Evolutionary conservation across 2,329 filamentous ascomycete genomes (phyloP).

Genomic region (Ophiostoma ulmi): DNA sequence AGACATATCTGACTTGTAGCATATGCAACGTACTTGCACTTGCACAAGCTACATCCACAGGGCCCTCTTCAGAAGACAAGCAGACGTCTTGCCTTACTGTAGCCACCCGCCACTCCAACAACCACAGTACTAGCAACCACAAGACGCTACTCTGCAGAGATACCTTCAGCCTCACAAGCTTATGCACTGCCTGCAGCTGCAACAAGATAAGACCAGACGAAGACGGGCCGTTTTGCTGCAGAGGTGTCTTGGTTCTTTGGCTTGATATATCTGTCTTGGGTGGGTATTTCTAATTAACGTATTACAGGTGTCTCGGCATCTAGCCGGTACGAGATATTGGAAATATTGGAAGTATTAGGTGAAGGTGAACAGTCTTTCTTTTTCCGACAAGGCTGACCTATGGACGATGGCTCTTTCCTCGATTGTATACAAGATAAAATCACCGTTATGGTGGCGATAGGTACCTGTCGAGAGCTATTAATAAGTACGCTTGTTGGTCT

Average conservation of each 20-base stretch:
- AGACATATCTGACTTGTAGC: no score
- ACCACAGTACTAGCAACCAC: neutral
- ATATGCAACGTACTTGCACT: no score
- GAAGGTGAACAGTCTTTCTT: no score
- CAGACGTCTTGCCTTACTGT: neutral
- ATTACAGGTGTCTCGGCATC: neutral
- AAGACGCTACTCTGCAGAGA: neutral
- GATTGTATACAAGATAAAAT: neutral
- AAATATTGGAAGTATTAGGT: no score
- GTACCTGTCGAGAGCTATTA: neutral
- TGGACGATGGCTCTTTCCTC: neutral
- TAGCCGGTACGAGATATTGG: neutral
- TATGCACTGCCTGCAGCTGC: neutral
- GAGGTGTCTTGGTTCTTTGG: neutral
- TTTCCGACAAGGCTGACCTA: neutral
- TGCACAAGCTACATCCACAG: no score
- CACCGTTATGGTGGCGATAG: no score
- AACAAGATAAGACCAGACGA: neutral
- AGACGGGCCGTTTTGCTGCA: neutral
- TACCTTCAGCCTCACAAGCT: slow-evolving; percentile 7
- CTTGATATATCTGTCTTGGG: neutral
- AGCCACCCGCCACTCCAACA: neutral
- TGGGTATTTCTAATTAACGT: neutral
- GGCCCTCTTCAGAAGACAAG: neutral
- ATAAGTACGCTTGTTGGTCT: neutral